Base-by-base conservation (phyloP, 768 basidiomycete species). In the Lanmaoa pseudosensibilis region DNA sequence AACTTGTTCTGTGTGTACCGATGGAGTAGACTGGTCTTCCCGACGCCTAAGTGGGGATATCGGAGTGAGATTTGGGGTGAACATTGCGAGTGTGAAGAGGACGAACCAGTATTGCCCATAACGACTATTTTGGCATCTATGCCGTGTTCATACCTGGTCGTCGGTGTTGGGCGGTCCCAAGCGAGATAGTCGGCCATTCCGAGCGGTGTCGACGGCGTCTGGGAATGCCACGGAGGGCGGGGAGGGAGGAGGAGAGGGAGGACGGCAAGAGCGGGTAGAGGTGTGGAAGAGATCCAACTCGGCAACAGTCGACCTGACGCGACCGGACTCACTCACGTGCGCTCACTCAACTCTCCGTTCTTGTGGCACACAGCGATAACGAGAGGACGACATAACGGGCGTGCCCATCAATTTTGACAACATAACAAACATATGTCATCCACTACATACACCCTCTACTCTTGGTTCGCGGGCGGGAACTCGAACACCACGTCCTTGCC, bases 401-500 rank as follows among this genome's bases (percentile, higher is more conserved):
- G 72, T 68, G 72, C 66, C 66, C 66, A 66, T 75, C 68, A 56
- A 69, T 75, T 78, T 76, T 66, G 69, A 62, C 49, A 57, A 49
- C 52, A 57, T 47, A 55, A n/a, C 64, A 60, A 65, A 43, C 30
- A 67, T 66, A 76, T 69, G 70, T 65, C 61, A 65, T 65, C 60
- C 64, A 65, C 65, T 73, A 71, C 59, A 69, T 67, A 68, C 65
- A 13, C 19, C 15, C 46, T 65, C 78, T 85, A 89, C 74, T 88
- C 85, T 72, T 86, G 86, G 65, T 78, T 77, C 63, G 82, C 84
- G 60, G 86, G 85, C 43, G 92, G 92, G 80, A 94, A 94, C 80
- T 94, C 92, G 71, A 94, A 94, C 52, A 90, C 87, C 56, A 97
- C 95, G 61, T 98, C 95, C 83, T 97, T 98, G 73, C 95, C 95